Evolutionary conservation across 257 asterid species (phyloP).

Genomic region (Forsythia suspensa): DNA sequence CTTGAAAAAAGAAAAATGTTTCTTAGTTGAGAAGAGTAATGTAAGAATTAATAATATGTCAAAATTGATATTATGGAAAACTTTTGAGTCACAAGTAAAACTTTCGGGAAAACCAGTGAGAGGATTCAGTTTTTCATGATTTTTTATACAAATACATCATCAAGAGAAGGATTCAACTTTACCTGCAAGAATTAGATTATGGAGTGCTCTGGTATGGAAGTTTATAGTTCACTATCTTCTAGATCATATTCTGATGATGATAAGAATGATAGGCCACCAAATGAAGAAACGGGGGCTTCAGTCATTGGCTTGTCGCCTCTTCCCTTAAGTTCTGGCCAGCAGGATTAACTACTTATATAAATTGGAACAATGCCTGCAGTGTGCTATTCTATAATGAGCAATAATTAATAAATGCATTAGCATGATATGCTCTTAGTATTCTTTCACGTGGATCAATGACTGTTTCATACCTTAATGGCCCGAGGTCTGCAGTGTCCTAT

Average conservation of each 20-base stretch:
- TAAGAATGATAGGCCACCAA: background rate
- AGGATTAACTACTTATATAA: background rate
- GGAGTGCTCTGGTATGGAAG: background rate
- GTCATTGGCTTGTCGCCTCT: background rate
- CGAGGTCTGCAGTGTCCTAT: background rate
- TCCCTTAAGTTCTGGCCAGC: background rate
- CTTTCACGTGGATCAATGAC: background rate
- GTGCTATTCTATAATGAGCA: background rate
- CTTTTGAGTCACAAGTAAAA: conserved; percentile 1
- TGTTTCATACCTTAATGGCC: background rate
- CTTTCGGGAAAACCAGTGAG: background rate
- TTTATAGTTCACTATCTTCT: background rate
- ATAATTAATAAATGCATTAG: background rate
- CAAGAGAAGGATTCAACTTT: background rate
- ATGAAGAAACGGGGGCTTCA: background rate
- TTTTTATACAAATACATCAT: background rate
- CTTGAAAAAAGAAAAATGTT: background rate
- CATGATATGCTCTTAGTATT: background rate
- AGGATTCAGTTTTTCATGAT: background rate
- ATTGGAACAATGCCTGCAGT: background rate
- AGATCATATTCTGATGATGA: conserved; percentile 5
- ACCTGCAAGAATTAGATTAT: conserved; percentile 1
- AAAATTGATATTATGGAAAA: background rate
- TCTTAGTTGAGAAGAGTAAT: background rate
- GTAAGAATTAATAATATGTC: background rate